Percentiles rank a stretch among this genome's conserved stretches.
Conservation (phyloP, 208 protist genomes). For the Trypanosoma avium region DNA sequence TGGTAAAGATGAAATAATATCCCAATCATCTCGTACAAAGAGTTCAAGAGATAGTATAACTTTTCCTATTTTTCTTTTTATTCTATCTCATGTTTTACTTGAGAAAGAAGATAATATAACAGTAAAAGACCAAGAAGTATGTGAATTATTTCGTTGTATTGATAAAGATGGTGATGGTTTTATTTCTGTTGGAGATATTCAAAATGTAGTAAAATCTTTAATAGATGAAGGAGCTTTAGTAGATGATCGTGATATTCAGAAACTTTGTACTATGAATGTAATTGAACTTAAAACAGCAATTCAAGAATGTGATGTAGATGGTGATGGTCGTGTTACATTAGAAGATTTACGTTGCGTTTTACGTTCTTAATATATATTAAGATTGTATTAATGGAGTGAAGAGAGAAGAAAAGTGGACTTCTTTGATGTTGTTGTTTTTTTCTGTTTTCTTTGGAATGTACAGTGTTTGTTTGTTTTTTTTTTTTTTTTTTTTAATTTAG, state of each 20-base stretch:
- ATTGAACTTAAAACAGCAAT: constrained; percentile 48
- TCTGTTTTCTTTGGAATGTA: background rate
- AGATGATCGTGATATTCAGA: constrained; percentile 40
- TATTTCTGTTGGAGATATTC: constrained; percentile 50
- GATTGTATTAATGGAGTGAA: background rate
- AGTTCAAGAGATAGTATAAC: constrained; percentile 27
- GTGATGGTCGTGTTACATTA: constrained; percentile 61
- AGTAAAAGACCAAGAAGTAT: constrained; percentile 29
- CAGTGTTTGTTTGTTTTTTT: background rate
- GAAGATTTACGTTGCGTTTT: constrained; percentile 47
- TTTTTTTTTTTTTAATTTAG: background rate
- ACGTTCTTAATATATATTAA: constrained; percentile 28
- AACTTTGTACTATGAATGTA: constrained; percentile 53
- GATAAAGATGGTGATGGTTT: constrained; percentile 63
- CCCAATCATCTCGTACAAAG: background rate
- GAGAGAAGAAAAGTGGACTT: background rate
- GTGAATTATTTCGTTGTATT: constrained; percentile 41
- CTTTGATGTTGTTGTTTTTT: background rate
- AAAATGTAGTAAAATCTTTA: constrained; percentile 30
- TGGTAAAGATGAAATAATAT: background rate
- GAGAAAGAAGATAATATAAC: constrained; percentile 22
- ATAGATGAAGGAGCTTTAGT: constrained; percentile 36
- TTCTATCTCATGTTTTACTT: constrained; percentile 36
- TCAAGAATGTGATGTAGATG: constrained; percentile 64
- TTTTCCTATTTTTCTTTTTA: constrained; percentile 66